Base-by-base conservation (phyloP, 2,329 filamentous ascomycete genomes). In the Xylaria sp. region DNA sequence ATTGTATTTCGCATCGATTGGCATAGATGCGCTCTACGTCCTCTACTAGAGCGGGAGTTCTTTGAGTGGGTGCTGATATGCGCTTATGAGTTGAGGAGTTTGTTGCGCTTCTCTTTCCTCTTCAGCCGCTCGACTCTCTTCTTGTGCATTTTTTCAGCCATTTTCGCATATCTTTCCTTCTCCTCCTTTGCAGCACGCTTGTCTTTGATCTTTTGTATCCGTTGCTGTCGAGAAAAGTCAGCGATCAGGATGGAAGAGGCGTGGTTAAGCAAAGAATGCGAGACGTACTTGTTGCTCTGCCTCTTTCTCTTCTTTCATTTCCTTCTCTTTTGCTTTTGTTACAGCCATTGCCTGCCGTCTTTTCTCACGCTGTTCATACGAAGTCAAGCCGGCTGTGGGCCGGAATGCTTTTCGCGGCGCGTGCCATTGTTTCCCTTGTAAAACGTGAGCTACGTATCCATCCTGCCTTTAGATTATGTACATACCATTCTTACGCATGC, bases 121-220 rank as follows among this genome's bases (percentile, higher is more conserved):
- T 94, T 97, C 81, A 97, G 82, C 75, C 96, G 89, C 83, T 99
- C 96, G 13, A 98, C 91, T 70, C 94, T 88, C 87, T 97, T 98
- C 82, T 89, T 90, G 84, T 98, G 95, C 96, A 99, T 98, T 85
- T 96, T 98, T 83, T 94, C 93, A 23, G 94, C 95, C 89, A 99
- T 89, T 85, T 94, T 93, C 81, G 94, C 93, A 79, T 95, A 98
- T 74, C 95, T 87, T 78, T 94, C 94, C 82, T 92, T 94, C 85
- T 98, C 96, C 76, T 94, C 94, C 86, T 98, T 98, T 62, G 91
- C 92, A 23, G 90, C 91, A 74, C 93, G 89, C 82, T 92, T 94
- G 72, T 97, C 94, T 77, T 92, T 94, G 78, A 98, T 92, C 12
- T 87, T 87, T 77, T 94, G 88, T 64, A 96, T 89, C 74, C 90